Conservation (phyloP, 2,329 filamentous ascomycete species). For the Immersiporthe knoxdaviesiana region DNA sequence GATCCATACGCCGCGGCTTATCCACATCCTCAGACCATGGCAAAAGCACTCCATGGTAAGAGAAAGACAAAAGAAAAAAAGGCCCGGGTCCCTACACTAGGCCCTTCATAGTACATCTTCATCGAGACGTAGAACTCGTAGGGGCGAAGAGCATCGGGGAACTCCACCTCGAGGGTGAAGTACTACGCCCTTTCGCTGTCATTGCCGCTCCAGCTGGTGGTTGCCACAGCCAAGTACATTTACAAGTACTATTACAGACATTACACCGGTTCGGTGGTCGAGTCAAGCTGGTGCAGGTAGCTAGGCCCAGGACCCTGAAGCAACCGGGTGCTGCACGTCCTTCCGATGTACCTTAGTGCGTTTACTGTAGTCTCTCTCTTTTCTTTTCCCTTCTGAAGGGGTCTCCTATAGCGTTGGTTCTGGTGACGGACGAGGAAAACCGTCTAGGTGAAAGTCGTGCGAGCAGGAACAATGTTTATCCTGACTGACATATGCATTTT, state of each 20-base stretch:
- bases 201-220: background rate
- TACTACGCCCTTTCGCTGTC: background rate
- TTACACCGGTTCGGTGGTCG: background rate
- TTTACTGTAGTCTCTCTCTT: background rate
- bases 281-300: background rate
- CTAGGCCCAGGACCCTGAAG: background rate
- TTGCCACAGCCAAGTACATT: background rate
- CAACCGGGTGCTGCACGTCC: background rate
- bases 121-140: background rate
- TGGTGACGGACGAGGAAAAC: too few relatives aligned
- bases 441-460: background rate
- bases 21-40: too few relatives aligned
- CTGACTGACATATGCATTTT: background rate
- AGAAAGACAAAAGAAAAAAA: too few relatives aligned
- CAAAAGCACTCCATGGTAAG: too few relatives aligned
- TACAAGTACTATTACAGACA: background rate
- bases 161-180: too few relatives aligned
- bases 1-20: too few relatives aligned
- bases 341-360: background rate
- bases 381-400: background rate
- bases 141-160: too few relatives aligned
- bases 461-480: background rate
- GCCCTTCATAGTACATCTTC: background rate
- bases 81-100: too few relatives aligned
- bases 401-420: background rate